Conservation (phyloP, 257 asterid species). For the Solanum arcanum region DNA sequence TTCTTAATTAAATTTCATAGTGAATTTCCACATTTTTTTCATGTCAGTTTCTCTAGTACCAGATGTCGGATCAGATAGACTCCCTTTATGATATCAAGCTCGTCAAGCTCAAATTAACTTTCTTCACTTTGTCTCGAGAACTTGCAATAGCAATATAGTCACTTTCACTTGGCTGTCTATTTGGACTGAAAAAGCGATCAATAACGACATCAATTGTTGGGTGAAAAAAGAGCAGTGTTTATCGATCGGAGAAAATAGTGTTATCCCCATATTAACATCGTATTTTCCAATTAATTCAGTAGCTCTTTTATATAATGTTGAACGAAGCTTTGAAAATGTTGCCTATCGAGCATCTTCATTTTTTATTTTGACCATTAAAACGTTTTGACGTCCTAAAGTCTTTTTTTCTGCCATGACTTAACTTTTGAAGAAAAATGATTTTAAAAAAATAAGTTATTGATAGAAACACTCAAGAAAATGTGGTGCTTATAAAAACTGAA, state of each 20-base stretch:
- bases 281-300: conserved; percentile 18
- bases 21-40: background rate
- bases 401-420: background rate
- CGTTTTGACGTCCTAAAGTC: conserved; percentile 19
- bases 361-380: conserved; percentile 8
- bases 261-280: conserved; percentile 12
- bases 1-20: background rate
- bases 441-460: background rate
- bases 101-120: background rate
- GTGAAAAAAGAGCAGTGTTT: conserved; percentile 30
- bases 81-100: background rate
- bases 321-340: conserved; percentile 18
- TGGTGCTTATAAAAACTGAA: background rate
- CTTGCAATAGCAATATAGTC: background rate
- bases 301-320: conserved; percentile 16
- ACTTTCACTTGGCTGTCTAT: background rate
- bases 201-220: conserved; percentile 14
- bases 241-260: conserved; percentile 19
- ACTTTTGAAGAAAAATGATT: background rate
- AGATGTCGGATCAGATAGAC: background rate
- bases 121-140: background rate
- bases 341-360: conserved; percentile 12
- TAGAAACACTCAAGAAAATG: background rate
- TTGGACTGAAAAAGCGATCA: background rate
- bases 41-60: no score